Evolutionary conservation across 2,329 filamentous ascomycete genomes (phyloP).

Genomic region (Sarocladium oryzae): DNA sequence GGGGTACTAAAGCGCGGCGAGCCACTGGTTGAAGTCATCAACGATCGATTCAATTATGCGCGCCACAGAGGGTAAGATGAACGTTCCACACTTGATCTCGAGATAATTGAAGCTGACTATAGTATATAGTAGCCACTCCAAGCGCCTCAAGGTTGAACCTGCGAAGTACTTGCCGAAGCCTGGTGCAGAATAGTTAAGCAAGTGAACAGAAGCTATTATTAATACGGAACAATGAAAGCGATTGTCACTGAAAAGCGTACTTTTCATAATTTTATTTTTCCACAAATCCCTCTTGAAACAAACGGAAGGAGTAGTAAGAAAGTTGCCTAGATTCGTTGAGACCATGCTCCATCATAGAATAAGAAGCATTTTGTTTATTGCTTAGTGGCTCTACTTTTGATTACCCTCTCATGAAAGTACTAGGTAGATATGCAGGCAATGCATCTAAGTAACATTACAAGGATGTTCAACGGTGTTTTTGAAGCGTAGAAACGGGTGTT

Average conservation of each 20-base stretch:
- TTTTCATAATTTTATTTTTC: background rate
- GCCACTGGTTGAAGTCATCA: background rate
- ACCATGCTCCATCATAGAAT: background rate
- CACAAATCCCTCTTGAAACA: background rate
- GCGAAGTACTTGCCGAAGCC: slow-evolving; percentile 1
- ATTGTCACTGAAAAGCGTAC: background rate
- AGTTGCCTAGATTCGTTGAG: background rate
- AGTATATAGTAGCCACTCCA: background rate
- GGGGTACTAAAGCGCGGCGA: slow-evolving; percentile 1
- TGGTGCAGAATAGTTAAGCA: background rate
- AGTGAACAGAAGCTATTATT: background rate
- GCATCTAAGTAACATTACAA: background rate
- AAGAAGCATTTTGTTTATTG: background rate
- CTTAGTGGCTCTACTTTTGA: background rate
- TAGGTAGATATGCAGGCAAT: background rate
- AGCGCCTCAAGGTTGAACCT: slow-evolving; percentile 1
- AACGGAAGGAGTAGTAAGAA: background rate
- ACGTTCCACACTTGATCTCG: background rate
- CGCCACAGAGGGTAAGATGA: slow-evolving; percentile 2
- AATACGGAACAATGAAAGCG: background rate
- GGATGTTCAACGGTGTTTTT: too few relatives aligned
- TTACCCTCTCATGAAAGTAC: background rate
- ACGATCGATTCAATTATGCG: background rate
- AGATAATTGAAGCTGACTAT: slow-evolving; percentile 3
- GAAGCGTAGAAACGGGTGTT: too few relatives aligned